Conservation (phyloP, 2,329 filamentous ascomycete genomes). For the Beauveria medogensis region DNA sequence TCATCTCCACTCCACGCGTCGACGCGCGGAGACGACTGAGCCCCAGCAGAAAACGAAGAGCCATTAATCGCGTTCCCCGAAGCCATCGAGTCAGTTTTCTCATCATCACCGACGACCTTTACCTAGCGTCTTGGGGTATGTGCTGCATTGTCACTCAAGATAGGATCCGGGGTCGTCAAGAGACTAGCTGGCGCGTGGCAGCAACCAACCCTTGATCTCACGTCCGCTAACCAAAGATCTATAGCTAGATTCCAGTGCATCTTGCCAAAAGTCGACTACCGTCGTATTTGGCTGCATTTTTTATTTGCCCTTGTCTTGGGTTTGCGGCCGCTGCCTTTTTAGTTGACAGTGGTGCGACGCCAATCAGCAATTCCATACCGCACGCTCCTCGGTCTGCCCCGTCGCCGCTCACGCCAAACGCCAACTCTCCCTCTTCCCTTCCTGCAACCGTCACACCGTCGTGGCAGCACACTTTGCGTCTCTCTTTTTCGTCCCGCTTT, state of each 20-base stretch:
- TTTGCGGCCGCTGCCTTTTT: not conserved
- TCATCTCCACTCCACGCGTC: not conserved
- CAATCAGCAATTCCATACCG: slow-evolving; percentile 2
- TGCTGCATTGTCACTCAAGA: no score
- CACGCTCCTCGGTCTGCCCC: slow-evolving; percentile 1
- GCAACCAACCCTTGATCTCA: no score
- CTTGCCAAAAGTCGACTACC: no score
- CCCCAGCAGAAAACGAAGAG: no score
- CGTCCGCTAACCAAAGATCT: not conserved
- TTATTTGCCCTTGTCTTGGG: not conserved
- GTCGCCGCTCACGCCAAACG: not conserved
- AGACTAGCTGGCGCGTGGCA: no score
- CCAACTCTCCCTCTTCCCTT: not conserved
- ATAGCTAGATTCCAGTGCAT: not conserved
- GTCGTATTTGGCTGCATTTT: not conserved
- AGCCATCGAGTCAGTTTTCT: no score
- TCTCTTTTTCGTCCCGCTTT: no score
- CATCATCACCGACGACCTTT: no score
- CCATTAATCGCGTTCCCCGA: no score
- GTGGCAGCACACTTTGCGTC: not conserved
- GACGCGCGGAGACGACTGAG: not conserved
- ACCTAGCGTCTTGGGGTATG: no score
- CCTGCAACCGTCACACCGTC: not conserved
- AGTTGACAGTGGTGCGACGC: not conserved
- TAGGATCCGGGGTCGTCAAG: no score